These are phyloP conservation scores for Dryas drummondii DNA, from an alignment of 306 rosid species.

Conservation along the genomic window DNA sequence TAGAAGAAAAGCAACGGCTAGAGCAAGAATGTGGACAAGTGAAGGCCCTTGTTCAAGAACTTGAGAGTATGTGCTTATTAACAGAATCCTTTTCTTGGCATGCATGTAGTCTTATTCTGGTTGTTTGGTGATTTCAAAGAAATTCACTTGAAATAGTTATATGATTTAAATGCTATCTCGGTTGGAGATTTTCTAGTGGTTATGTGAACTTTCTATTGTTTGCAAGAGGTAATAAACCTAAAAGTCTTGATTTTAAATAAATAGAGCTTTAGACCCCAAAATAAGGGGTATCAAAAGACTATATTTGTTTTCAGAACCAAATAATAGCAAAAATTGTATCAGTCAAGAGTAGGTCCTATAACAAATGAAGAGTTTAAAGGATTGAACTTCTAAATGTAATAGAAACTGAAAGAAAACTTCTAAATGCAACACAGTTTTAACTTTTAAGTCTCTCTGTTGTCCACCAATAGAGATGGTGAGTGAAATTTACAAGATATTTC, in stretches of 20 bases:
- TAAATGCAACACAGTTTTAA: neutral
- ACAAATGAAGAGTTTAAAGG: neutral
- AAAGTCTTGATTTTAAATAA: neutral
- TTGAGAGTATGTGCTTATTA: conserved; percentile 64
- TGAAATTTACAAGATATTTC: neutral
- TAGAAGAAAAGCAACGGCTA: conserved; percentile 66
- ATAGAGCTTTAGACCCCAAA: neutral
- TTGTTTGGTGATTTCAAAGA: neutral
- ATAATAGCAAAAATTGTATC: neutral
- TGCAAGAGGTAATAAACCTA: neutral
- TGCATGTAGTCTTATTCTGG: neutral
- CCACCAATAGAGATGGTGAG: neutral
- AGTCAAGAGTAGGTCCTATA: no score
- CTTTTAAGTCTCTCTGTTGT: conserved; percentile 1
- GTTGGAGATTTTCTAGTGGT: no score
- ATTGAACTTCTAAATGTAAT: neutral
- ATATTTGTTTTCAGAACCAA: neutral
- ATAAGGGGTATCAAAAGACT: neutral
- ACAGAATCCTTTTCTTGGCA: conserved; percentile 2
- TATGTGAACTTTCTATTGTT: neutral
- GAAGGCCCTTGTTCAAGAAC: conserved; percentile 78
- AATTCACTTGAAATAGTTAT: neutral
- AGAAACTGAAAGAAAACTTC: no score
- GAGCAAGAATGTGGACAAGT: conserved; percentile 62
- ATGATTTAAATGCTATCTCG: neutral